Conservation (phyloP, 2,329 filamentous ascomycete species). For the Geosmithia flava region DNA sequence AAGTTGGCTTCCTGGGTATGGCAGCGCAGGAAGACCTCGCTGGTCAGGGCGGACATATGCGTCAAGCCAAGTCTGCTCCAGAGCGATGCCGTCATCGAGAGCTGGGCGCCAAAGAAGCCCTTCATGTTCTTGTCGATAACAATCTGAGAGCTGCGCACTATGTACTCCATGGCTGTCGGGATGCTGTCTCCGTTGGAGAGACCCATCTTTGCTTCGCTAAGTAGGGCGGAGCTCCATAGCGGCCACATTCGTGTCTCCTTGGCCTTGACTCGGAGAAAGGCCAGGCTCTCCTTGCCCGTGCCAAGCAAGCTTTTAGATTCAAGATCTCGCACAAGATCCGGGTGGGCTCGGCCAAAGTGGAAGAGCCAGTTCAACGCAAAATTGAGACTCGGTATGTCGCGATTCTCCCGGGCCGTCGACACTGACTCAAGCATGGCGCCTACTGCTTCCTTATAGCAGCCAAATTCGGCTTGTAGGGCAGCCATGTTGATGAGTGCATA, state of each 20-base stretch:
- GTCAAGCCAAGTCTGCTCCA: constrained; percentile 63
- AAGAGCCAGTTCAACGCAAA: constrained; percentile 95
- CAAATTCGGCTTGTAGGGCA: constrained; percentile 89
- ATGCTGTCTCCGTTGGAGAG: constrained; percentile 59
- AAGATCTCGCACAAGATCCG: constrained; percentile 56
- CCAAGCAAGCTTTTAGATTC: constrained; percentile 64
- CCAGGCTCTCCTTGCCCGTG: constrained; percentile 67
- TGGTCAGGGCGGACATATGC: constrained; percentile 43
- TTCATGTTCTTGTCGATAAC: constrained; percentile 66
- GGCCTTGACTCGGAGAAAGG: constrained; percentile 75
- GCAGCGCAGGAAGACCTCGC: constrained; percentile 65
- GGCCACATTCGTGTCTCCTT: constrained; percentile 80
- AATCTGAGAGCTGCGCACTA: constrained; percentile 73
- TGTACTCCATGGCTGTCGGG: constrained; percentile 56
- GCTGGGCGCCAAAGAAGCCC: constrained; percentile 59
- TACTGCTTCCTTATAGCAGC: constrained; percentile 81
- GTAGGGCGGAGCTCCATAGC: constrained; percentile 67
- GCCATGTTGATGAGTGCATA: constrained; percentile 90
- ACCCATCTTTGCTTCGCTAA: constrained; percentile 75
- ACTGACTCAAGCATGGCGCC: constrained; percentile 91
- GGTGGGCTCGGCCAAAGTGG: constrained; percentile 81
- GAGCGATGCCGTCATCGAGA: constrained; percentile 59
- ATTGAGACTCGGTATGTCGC: constrained; percentile 85
- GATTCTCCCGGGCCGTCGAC: constrained; percentile 84
- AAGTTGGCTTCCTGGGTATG: constrained; percentile 47